Evolutionary conservation across 768 basidiomycete species (phyloP), one percentile per base, ranked within the genome.

Genomic region (Lactarius sanguifluus): DNA sequence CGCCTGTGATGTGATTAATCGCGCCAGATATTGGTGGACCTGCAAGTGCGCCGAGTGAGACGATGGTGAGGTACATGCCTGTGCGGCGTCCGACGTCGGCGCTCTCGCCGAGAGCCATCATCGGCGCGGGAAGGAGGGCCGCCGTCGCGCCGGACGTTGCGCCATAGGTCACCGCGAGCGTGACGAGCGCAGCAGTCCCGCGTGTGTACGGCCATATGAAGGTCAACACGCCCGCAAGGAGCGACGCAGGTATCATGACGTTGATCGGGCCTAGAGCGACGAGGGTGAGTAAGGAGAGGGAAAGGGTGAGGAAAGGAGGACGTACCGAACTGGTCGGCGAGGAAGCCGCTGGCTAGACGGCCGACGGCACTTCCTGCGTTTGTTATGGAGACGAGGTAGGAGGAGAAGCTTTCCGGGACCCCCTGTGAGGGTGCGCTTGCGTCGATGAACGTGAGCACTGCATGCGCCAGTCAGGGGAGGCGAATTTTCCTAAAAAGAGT

Each of bases 11-110:
- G 0, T 73, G 73, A 61, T 82, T 81, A 69, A 92, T 89, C 0
- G 86, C 86, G 1, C 90, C 90, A 9, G 88, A 88, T 66, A 91
- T 87, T 0, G 90, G 90, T 3, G 89, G 88, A 0, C 90, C 90
- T 0, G 80, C 81, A 3, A 91, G 77, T 0, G 86, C 87, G 9
- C 88, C 88, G 20, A 90, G 45, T 0, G 89, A 81, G 28, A 85
- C 64, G 59, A 88, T 79, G 36, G 82, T 87, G 74, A 87, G 78
- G 66, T 83, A 84, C 80, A 90, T 85, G 7, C 90, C 90, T 0
- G 82, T 76, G 18, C 90, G 79, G 30, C 86, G 79, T 5, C 90
- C 90, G 0, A 89, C 81, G 62, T 91, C 89, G 12, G 77, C 77
- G 1, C 81, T 79, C 0, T 80, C 79, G 0, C 90, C 90, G 74